These are phyloP conservation scores for Colletotrichum sublineola DNA, from an alignment of 2,329 filamentous ascomycete genomes.

Conservation along the genomic window DNA sequence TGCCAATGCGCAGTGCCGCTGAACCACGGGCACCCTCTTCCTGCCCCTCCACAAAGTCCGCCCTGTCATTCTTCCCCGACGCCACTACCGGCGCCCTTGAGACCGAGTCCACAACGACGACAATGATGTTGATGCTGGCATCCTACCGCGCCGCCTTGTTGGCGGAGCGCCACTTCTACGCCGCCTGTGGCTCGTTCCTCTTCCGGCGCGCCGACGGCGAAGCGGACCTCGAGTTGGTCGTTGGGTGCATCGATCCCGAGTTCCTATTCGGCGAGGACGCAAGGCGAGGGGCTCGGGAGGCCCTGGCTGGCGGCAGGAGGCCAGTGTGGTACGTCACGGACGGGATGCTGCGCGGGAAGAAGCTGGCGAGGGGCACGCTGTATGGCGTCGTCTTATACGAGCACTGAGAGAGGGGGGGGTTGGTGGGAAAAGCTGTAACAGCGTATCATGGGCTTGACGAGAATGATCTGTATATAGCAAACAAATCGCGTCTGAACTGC, in stretches of 20 bases:
- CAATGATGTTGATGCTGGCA: too few species aligned
- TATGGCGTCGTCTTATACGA: neutral
- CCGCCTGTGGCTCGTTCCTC: too few species aligned
- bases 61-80: neutral
- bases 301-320: neutral
- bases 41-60: neutral
- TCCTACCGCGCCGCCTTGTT: too few species aligned
- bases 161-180: too few species aligned
- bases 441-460: neutral
- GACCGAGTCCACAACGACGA: too few species aligned
- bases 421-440: neutral
- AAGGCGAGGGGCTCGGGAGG: neutral
- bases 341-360: neutral
- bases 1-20: neutral
- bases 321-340: neutral
- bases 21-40: neutral
- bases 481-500: neutral
- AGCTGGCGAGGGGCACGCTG: neutral
- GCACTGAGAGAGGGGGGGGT: neutral
- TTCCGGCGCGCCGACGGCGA: too few species aligned
- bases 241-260: neutral
- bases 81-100: too few species aligned
- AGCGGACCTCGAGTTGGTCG: neutral
- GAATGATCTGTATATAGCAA: neutral
- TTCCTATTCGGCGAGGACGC: neutral